Evolutionary conservation across 352 stramenopile genomes (phyloP).

Genomic region (Phytophthora megakarya): DNA sequence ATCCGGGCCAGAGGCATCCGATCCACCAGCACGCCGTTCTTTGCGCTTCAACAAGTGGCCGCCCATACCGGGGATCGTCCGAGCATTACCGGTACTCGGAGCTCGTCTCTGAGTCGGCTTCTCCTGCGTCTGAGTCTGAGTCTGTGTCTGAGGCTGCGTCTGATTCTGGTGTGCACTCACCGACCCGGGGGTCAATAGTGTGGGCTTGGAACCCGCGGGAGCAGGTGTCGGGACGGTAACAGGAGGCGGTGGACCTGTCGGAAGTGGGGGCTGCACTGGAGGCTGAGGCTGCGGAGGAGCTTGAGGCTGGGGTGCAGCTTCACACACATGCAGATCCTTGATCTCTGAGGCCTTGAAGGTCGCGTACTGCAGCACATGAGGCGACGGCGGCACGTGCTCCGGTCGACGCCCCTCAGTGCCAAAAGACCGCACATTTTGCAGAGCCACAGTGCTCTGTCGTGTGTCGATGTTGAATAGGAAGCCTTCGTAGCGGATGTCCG

Average conservation of each 20-base stretch:
- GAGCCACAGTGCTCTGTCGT: slow-evolving; percentile 77
- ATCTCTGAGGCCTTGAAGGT: slow-evolving; percentile 87
- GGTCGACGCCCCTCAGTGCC: slow-evolving; percentile 79
- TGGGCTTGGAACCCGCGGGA: slow-evolving; percentile 34
- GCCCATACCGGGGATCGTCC: slow-evolving; percentile 85
- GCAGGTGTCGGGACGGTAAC: slow-evolving; percentile 8
- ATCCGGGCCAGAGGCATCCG: slow-evolving; percentile 23
- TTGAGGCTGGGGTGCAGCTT: slow-evolving; percentile 54
- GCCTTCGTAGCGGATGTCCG: slow-evolving; percentile 87
- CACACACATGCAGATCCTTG: slow-evolving; percentile 86
- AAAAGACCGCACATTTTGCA: slow-evolving; percentile 84
- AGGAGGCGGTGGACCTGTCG: slow-evolving; percentile 25
- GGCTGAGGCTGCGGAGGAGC: slow-evolving; percentile 20
- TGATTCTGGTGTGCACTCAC: slow-evolving; percentile 45
- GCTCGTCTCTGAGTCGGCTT: slow-evolving; percentile 27
- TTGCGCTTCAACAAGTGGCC: slow-evolving; percentile 81
- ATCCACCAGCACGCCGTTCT: slow-evolving; percentile 59
- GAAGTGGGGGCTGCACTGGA: slow-evolving; percentile 30
- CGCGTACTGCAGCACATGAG: slow-evolving; percentile 76
- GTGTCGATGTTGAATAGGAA: slow-evolving; percentile 90
- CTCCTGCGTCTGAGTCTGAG: slow-evolving; percentile 11
- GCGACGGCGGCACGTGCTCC: slow-evolving; percentile 77
- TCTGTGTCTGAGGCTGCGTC: slow-evolving; percentile 17
- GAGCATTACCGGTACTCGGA: too few species aligned
- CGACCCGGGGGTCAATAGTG: slow-evolving; percentile 60